A percentile compares a stretch with the other conserved stretches of the same genome.
Evolutionary conservation across 345 rosid species (phyloP).

Genomic region (Pugionium cornutum): DNA sequence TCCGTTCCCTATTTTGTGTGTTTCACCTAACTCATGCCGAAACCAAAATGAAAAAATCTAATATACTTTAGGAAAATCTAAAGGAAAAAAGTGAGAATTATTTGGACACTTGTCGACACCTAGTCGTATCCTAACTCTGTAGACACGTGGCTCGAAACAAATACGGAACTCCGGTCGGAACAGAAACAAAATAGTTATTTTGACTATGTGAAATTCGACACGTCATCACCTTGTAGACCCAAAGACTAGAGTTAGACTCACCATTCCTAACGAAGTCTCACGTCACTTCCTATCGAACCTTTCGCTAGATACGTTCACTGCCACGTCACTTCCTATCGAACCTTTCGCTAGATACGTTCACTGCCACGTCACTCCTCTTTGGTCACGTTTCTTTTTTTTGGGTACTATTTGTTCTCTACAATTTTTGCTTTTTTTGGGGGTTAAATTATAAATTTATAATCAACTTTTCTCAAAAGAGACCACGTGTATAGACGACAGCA

Average conservation of each 20-base stretch:
- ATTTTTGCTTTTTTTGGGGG: constrained; percentile 24
- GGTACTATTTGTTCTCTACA: neutral
- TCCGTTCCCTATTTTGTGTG: constrained; percentile 15
- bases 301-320: constrained; percentile 30
- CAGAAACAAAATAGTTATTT: constrained; percentile 33
- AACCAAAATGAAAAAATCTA: constrained; percentile 8
- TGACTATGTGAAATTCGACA: constrained; percentile 41
- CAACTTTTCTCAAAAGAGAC: constrained; percentile 20
- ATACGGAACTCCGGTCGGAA: constrained; percentile 42
- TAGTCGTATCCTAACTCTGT: constrained; percentile 13
- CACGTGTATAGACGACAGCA: constrained; percentile 29
- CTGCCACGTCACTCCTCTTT: constrained; percentile 37
- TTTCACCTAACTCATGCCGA: constrained; percentile 27
- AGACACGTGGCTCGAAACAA: constrained; percentile 40
- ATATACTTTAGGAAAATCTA: constrained; percentile 1
- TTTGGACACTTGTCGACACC: constrained; percentile 37
- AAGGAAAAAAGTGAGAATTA: neutral
- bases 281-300: constrained; percentile 39
- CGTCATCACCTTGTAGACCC: constrained; percentile 37
- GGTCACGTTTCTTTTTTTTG: constrained; percentile 36
- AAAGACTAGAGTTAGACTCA: constrained; percentile 10
- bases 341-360: constrained; percentile 29
- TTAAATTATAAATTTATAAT: constrained; percentile 28
- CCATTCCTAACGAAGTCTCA: constrained; percentile 41
- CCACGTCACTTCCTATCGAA: constrained; percentile 38